These are phyloP conservation scores for Phytophthora ramorum DNA, from an alignment of 352 stramenopile genomes.

Conservation along the genomic window DNA sequence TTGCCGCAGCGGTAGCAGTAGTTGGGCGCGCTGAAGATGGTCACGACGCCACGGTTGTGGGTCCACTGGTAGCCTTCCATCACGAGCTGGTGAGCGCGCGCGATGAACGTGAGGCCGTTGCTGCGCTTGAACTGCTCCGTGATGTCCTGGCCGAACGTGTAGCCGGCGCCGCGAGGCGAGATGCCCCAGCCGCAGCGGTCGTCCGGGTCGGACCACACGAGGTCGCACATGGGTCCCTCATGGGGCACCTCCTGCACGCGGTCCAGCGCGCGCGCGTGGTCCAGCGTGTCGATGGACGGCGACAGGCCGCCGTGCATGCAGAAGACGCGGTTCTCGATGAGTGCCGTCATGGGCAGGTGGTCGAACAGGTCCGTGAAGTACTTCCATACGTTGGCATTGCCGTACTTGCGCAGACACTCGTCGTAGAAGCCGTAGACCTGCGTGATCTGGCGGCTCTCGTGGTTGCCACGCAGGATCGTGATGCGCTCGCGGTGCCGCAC, in stretches of 20 bases:
- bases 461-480: slow-evolving; percentile 84
- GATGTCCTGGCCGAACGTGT: slow-evolving; percentile 90
- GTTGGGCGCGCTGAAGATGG: slow-evolving; percentile 94
- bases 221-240: slow-evolving; percentile 88
- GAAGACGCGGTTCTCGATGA: slow-evolving; percentile 91
- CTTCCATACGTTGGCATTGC: slow-evolving; percentile 92
- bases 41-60: slow-evolving; percentile 92
- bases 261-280: slow-evolving; percentile 83
- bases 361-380: slow-evolving; percentile 93
- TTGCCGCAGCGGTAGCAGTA: slow-evolving; percentile 97
- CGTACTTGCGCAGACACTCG: slow-evolving; percentile 95
- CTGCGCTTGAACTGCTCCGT: slow-evolving; percentile 92
- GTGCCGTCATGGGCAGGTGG: slow-evolving; percentile 87
- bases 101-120: slow-evolving; percentile 90
- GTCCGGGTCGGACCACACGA: slow-evolving; percentile 91
- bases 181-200: slow-evolving; percentile 90
- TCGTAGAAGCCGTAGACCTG: slow-evolving; percentile 88
- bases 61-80: slow-evolving; percentile 96
- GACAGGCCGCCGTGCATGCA: slow-evolving; percentile 92
- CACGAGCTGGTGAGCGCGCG: slow-evolving; percentile 90
- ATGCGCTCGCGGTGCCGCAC: slow-evolving; percentile 89
- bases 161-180: slow-evolving; percentile 84
- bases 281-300: slow-evolving; percentile 88
- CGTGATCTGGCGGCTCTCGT: slow-evolving; percentile 86
- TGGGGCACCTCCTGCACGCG: slow-evolving; percentile 90